These are phyloP conservation scores for Angomonas deanei DNA, from an alignment of 208 protist species.

Conservation along the genomic window DNA sequence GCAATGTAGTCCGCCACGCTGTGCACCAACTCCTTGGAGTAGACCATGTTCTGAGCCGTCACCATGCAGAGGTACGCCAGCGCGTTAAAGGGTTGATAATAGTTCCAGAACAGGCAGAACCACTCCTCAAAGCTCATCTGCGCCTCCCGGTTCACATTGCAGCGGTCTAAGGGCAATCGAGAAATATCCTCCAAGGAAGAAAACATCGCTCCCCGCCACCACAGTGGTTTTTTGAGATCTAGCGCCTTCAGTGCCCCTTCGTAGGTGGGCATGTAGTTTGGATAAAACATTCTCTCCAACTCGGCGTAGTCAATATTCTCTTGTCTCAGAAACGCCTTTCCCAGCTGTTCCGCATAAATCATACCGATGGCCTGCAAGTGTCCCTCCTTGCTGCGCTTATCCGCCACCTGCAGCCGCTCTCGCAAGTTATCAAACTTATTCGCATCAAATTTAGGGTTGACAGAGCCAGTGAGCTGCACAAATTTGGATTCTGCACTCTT, in stretches of 20 bases:
- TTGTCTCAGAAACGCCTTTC: slow-evolving; percentile 59
- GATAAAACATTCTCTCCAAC: slow-evolving; percentile 82
- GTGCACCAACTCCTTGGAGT: slow-evolving; percentile 70
- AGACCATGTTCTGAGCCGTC: slow-evolving; percentile 65
- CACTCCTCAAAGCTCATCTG: slow-evolving; percentile 77
- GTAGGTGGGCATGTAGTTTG: slow-evolving; percentile 60
- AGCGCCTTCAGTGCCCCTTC: slow-evolving; percentile 41
- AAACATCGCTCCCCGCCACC: slow-evolving; percentile 68
- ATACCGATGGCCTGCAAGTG: slow-evolving; percentile 79
- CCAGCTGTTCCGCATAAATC: slow-evolving; percentile 76
- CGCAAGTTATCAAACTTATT: slow-evolving; percentile 76
- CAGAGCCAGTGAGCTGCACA: slow-evolving; percentile 49
- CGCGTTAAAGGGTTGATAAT: slow-evolving; percentile 75
- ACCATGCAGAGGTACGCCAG: slow-evolving; percentile 76
- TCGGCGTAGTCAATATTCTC: slow-evolving; percentile 59
- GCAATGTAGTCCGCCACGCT: slow-evolving; percentile 70
- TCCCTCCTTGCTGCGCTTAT: slow-evolving; percentile 66
- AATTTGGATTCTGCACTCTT: slow-evolving; percentile 72
- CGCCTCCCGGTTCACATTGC: slow-evolving; percentile 52
- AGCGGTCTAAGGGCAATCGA: slow-evolving; percentile 71
- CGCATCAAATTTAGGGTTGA: slow-evolving; percentile 74
- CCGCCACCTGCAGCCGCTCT: slow-evolving; percentile 57
- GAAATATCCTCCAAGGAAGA: slow-evolving; percentile 78
- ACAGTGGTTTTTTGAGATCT: slow-evolving; percentile 51
- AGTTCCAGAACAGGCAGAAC: slow-evolving; percentile 89